Base-by-base conservation (phyloP, 2,329 filamentous ascomycete species). In the Sarocladium brachiariae region DNA sequence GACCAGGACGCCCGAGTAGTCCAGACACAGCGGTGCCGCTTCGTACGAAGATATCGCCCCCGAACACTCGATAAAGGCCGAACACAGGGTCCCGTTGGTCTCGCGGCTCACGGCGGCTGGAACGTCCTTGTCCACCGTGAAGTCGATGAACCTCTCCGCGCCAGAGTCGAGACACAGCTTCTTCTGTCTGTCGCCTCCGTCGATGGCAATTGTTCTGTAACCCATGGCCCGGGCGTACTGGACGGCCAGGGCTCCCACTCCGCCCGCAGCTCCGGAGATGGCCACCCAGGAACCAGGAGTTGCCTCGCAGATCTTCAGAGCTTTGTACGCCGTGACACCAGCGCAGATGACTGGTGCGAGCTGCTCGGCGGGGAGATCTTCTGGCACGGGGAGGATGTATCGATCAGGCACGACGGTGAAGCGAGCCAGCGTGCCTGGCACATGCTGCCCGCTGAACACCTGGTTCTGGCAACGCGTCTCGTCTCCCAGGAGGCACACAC, bases 191-290 rank as follows among this genome's bases (percentile, higher is more conserved):
- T 83, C 81, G 25, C 89, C 89, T n/a, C 79, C 80, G 61, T 95
- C 89, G 55, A 43, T 43, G 21, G 39, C 39, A 7, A 43, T 24
- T n/a, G 39, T 5, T 27, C 39, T 25, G 39, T 43, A 95, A 89
- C 89, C 88, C 89, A 95, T 93, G 19, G 89, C 89, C 66, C 84
- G 87, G 35, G 87, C 89, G 66, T 93, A 95, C 69, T 95, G 89
- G 56, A 85, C 75, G 4, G 87, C 88, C 56, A 92, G 59, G 4
- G 77, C 80, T 14, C 87, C 88, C 46, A 95, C 77, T 54, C 87
- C 87, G 65, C 88, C 88, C 52, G 87, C 87, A 16, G 87, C 88
- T 62, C 89, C 89, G 50, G 91, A 87, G 56, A 95, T 85, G 52
- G 86, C 89, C 14, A 93, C 81, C 21, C 76, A 83, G 64, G 92